Base-by-base conservation (phyloP, 495 filamentous ascomycete species). In the Staphylotrichum longicolle region DNA sequence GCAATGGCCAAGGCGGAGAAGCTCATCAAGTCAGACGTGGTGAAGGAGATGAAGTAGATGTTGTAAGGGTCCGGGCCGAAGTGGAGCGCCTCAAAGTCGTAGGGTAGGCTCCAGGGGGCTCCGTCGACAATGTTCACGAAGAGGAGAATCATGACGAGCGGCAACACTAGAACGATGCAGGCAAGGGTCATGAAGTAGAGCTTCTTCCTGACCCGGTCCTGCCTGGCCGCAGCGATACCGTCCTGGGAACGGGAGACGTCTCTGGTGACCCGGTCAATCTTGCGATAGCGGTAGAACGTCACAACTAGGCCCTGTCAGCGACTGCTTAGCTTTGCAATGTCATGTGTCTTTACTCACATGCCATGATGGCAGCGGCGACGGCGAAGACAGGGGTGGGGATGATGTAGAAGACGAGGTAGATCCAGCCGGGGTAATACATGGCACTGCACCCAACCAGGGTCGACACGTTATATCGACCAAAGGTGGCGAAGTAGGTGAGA, bases 131-230 rank as follows among this genome's bases (percentile, higher is more conserved):
- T 63, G 72, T 89, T 86, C 32, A 67, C 42, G 65, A 78, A 82
- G 49, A 94, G 72, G 54, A 88, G 75, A 68, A 83, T 88, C 56
- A 83, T 60, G 47, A 83, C 78, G 9, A 88, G 63, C 2, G 91
- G 91, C 2, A 91, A 61, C 63, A 88, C 85, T 40, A 83, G 62
- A 42, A 90, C 14, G 11, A 95, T 77, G 72, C 95, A 80, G 52
- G 81, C 65, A 33, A 89, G 66, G n/a, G 88, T 79, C 66, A 96
- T 82, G 60, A 86, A 72, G 70, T 93, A 94, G 40, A 96, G 85
- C 57, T 93, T 89, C 42, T 88, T 66, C 73, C 88, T 82, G 5
- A 88, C 85, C 50, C 88, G 70, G 70, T 89, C 67, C 78, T 74
- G 53, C 71, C 83, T 58, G 78, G 85, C 61, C 3, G 66, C 47